Evolutionary conservation across 179 eudicot genomes (phyloP).

Genomic region (Silene coronaria): DNA sequence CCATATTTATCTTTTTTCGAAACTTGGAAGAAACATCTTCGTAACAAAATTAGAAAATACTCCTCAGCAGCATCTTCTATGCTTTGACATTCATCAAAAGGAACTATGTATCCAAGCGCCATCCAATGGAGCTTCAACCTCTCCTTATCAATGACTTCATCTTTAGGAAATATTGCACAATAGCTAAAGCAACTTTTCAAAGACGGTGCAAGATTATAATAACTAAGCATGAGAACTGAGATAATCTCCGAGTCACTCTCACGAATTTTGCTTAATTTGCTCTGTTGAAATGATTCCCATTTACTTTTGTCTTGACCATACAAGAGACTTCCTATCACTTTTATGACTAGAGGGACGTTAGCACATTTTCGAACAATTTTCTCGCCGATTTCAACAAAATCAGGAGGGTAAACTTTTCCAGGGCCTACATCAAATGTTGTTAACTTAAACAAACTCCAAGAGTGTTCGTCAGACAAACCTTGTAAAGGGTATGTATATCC

Average conservation of each 20-base stretch:
- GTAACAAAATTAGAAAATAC: neutral
- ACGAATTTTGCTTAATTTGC: neutral
- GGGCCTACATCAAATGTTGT: neutral
- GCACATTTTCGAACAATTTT: neutral
- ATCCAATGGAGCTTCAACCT: neutral
- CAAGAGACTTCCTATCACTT: neutral
- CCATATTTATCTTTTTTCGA: neutral
- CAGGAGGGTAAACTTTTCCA: neutral
- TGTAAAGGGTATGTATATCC: neutral
- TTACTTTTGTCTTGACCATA: neutral
- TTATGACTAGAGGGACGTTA: neutral
- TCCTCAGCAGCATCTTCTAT: neutral
- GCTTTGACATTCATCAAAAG: neutral
- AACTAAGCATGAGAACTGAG: neutral
- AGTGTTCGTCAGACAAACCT: neutral
- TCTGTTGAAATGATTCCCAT: neutral
- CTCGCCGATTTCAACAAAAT: neutral
- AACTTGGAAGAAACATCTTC: neutral
- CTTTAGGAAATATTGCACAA: neutral
- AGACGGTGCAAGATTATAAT: neutral
- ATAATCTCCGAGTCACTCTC: neutral
- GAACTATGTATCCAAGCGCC: neutral
- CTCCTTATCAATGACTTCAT: neutral
- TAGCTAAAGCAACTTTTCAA: neutral
- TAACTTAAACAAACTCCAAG: neutral